Conservation (phyloP, 306 rosid genomes). For the Lathyrus oleraceus region DNA sequence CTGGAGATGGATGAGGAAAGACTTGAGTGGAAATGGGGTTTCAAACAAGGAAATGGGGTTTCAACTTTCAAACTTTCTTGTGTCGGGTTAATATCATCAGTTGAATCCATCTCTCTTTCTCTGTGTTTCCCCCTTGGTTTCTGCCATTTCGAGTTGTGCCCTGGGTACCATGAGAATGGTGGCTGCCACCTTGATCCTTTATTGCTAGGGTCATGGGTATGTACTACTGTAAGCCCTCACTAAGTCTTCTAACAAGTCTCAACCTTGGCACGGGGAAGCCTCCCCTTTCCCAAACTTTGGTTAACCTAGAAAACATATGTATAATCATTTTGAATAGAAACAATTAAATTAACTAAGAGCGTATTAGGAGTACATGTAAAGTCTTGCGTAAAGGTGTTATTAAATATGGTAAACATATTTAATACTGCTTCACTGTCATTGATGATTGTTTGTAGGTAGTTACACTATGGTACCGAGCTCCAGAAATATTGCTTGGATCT, state of each 20-base stretch:
- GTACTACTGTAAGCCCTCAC: neutral
- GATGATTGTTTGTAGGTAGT: slow-evolving; percentile 68
- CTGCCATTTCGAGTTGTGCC: neutral
- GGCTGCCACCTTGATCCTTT: slow-evolving; percentile 1
- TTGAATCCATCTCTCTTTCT: neutral
- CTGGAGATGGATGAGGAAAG: slow-evolving; percentile 1
- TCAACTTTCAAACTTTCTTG: neutral
- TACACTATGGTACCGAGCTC: slow-evolving; percentile 99
- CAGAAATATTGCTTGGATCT: slow-evolving; percentile 97
- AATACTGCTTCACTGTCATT: slow-evolving; percentile 6
- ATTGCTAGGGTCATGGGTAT: neutral
- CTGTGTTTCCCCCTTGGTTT: neutral
- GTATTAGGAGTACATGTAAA: neutral
- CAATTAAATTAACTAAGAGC: neutral
- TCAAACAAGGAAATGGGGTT: neutral
- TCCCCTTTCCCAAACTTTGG: neutral
- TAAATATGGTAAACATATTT: neutral
- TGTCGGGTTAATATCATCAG: neutral
- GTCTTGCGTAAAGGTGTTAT: slow-evolving; percentile 12
- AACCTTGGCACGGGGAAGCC: neutral
- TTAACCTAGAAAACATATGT: neutral
- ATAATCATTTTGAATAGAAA: neutral
- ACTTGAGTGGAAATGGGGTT: neutral
- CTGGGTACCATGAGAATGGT: neutral
- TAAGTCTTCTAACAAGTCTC: slow-evolving; percentile 14